Base-by-base conservation (phyloP, 805 yeast genomes). In the Candida suzukii region DNA sequence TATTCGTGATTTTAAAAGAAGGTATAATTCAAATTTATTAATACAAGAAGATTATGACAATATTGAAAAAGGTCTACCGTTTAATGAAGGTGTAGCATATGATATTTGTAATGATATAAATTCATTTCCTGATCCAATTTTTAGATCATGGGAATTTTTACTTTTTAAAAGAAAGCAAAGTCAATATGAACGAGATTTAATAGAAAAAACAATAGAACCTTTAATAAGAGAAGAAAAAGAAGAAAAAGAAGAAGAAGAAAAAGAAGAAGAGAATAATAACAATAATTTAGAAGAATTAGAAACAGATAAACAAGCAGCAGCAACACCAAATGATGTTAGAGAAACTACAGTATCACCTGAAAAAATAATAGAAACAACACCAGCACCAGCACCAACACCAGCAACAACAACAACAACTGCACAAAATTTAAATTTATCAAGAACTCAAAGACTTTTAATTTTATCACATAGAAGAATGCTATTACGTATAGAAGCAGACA, bases 401-500 rank as follows among this genome's bases (percentile, higher is more conserved):
- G n/a, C 26, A 21, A 21, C 10, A 33, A 14, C 35, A 33, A 13
- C 35, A 33, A 22, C 4, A n/a, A 6, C 13, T 5, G 26, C 28
- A 6, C 29, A 27, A 27, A 9, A 4, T n/a, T 4, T 17, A n/a
- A 11, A 5, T 6, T n/a, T 4, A 7, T 11, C 12, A 18, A 12
- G 11, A 18, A 22, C 13, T 16, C 16, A 11, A 9, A 18, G 24
- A 10, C 25, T 18, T 6, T 26, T 36, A 25, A 6, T 19, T 6
- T 43, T 58, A 5, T 32, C 57, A 1, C 59, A 57, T 17, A 56
- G 77, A 37, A 87, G 82, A 49, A 78, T 85, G 16, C 57, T 88
- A 16, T 71, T 76, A 29, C 67, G 98, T 45, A 88, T 91, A 81
- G 97, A 91, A 57, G 90, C 83, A 46, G 98, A 91, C 57, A 68